These are phyloP conservation scores for Zizania palustris DNA, from an alignment of 202 grass and related monocot genomes.

Conservation along the genomic window DNA sequence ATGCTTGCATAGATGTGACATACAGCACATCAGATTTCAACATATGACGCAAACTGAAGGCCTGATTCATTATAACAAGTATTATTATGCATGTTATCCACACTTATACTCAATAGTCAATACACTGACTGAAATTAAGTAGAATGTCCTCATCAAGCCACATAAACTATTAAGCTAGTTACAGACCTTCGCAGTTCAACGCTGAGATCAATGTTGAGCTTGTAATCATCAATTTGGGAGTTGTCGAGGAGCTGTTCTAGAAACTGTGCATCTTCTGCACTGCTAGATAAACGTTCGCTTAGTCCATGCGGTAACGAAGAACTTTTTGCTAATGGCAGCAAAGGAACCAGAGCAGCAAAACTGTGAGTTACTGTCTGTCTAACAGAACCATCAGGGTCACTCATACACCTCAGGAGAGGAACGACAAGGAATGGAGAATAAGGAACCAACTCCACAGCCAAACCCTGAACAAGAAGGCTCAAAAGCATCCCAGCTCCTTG, in stretches of 20 bases:
- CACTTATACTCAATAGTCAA: background rate
- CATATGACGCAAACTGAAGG: conserved; percentile 25
- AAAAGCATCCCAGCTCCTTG: conserved; percentile 97
- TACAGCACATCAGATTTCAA: conserved; percentile 7
- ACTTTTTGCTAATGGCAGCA: conserved; percentile 88
- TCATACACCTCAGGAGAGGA: conserved; percentile 98
- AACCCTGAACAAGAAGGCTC: conserved; percentile 95
- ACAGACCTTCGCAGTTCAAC: conserved; percentile 82
- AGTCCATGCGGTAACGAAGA: conserved; percentile 68
- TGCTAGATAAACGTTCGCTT: conserved; percentile 77
- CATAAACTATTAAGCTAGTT: conserved; percentile 27
- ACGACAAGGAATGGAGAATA: conserved; percentile 96
- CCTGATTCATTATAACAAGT: conserved; percentile 3
- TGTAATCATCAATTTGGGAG: conserved; percentile 96
- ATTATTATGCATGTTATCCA: conserved; percentile 11
- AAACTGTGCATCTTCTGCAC: conserved; percentile 84
- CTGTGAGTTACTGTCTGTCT: conserved; percentile 97
- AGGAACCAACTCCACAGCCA: conserved; percentile 87
- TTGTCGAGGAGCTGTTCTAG: conserved; percentile 99
- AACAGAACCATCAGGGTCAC: conserved; percentile 83
- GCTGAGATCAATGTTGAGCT: conserved; percentile 81
- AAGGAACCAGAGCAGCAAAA: conserved; percentile 95
- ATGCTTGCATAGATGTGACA: conserved; percentile 9
- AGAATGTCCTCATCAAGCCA: conserved; percentile 22
- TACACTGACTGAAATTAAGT: conserved; percentile 3